phyloP scores from a whole-genome alignment of 2,329 filamentous ascomycete species.

The Drechslerella dactyloides region DNA sequence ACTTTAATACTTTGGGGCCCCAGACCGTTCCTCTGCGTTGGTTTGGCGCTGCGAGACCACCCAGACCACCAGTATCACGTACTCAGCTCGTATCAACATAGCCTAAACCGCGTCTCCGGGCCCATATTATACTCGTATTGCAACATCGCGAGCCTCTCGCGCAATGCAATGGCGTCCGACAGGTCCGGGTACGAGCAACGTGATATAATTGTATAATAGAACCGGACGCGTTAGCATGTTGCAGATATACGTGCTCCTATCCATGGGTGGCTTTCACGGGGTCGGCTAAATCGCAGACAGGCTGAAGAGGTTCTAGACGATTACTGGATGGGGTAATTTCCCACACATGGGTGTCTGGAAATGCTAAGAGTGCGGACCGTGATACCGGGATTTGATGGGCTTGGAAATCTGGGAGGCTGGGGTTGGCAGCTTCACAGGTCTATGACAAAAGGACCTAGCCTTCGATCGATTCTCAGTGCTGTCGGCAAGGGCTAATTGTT shows the following conservation, averaged over 20 bases:
- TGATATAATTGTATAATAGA: constrained; percentile 1
- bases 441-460: not conserved
- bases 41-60: too few relatives aligned
- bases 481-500: too few relatives aligned
- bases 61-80: too few relatives aligned
- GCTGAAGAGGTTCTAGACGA: constrained; percentile 48
- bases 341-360: constrained; percentile 21
- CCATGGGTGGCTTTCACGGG: constrained; percentile 11
- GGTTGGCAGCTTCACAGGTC: constrained; percentile 9
- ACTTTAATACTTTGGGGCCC: too few relatives aligned
- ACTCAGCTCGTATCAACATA: too few relatives aligned
- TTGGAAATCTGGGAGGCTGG: constrained; percentile 33
- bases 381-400: constrained; percentile 29
- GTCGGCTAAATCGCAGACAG: constrained; percentile 47
- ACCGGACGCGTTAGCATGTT: constrained; percentile 20
- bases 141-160: constrained; percentile 34
- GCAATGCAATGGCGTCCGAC: constrained; percentile 5
- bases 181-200: not conserved
- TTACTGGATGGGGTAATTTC: constrained; percentile 51
- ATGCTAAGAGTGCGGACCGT: constrained; percentile 35
- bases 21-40: too few relatives aligned
- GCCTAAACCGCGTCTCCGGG: too few relatives aligned
- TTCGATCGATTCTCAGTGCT: not conserved
- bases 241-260: constrained; percentile 20
- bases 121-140: not conserved